These are phyloP conservation scores for Kluyveromyces siamensis DNA, from an alignment of 805 yeast species.

Conservation along the genomic window DNA sequence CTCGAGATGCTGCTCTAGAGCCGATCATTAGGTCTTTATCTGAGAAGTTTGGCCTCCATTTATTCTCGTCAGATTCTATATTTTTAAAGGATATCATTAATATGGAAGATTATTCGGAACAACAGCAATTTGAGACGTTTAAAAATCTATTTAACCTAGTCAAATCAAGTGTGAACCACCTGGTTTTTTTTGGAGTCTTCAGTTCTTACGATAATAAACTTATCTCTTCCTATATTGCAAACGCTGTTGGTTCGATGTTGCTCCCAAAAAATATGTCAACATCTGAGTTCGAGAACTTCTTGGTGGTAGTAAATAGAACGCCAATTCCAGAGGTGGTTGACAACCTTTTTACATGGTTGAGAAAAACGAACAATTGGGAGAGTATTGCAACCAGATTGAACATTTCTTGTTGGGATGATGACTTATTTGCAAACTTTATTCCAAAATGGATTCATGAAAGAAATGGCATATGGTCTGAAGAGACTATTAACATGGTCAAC, in stretches of 20 bases:
- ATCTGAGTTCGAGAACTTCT: conserved; percentile 9
- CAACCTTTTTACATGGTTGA: conserved; percentile 9
- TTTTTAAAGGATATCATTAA: neutral
- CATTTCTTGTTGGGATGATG: conserved; percentile 10
- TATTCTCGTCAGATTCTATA: neutral
- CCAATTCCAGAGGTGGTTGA: conserved; percentile 12
- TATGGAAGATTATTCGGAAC: neutral
- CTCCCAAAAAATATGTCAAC: conserved; percentile 11
- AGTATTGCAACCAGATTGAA: conserved; percentile 7
- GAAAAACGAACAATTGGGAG: conserved; percentile 4
- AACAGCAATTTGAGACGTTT: neutral
- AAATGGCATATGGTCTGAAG: neutral
- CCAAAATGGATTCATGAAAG: conserved; percentile 4
- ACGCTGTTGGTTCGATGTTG: conserved; percentile 20
- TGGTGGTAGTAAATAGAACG: conserved; percentile 9
- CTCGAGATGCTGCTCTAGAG: neutral
- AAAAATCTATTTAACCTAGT: neutral
- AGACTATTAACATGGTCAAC: neutral
- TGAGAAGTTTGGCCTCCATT: neutral
- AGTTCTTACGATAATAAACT: neutral
- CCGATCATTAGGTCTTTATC: neutral
- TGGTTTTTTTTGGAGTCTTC: neutral
- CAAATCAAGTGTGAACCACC: neutral
- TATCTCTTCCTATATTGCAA: conserved; percentile 10
- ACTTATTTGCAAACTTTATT: conserved; percentile 7